phyloP scores from a whole-genome alignment of 805 yeast genomes.

The Clavispora vitiphila region DNA sequence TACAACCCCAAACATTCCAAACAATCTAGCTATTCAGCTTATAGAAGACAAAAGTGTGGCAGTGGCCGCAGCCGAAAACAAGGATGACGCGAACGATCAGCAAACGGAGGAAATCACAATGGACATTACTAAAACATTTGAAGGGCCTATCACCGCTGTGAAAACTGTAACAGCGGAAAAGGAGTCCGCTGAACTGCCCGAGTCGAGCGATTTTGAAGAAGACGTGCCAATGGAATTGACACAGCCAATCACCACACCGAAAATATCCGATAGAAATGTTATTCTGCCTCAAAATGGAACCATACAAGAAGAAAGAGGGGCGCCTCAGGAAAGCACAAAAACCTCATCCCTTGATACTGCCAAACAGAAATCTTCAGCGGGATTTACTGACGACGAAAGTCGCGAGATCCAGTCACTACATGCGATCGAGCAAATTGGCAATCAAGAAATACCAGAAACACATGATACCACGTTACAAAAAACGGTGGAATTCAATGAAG shows the following conservation, averaged over 20 bases:
- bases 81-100: too few relatives aligned
- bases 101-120: slow-evolving; percentile 1
- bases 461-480: not conserved
- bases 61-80: not conserved
- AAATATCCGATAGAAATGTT: not conserved
- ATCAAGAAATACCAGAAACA: not conserved
- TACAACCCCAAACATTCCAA: slow-evolving; percentile 2
- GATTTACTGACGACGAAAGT: too few relatives aligned
- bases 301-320: not conserved
- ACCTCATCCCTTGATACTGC: too few relatives aligned
- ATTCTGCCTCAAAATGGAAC: not conserved
- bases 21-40: too few relatives aligned
- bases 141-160: not conserved
- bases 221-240: slow-evolving; percentile 24
- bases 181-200: not conserved
- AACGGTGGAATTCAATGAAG: not conserved
- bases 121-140: slow-evolving; percentile 1
- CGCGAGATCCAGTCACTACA: not conserved
- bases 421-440: not conserved
- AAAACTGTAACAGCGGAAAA: not conserved
- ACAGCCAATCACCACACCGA: slow-evolving; percentile 9
- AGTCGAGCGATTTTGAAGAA: slow-evolving; percentile 2
- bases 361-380: too few relatives aligned
- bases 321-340: not conserved
- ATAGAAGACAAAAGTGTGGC: not conserved